phyloP scores from a whole-genome alignment of 306 rosid genomes.

The Gastrolobium villosum region DNA sequence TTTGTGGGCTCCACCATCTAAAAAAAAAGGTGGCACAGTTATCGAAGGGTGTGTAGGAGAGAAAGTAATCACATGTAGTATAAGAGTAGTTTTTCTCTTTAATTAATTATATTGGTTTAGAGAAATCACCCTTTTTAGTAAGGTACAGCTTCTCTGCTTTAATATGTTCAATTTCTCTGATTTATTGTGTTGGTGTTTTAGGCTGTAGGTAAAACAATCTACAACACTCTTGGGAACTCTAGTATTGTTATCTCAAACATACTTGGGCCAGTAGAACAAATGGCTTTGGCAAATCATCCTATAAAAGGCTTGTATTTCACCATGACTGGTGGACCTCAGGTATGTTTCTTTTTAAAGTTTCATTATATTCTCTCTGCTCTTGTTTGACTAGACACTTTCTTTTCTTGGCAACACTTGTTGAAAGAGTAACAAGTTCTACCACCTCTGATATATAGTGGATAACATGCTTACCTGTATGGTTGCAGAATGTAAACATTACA shows the following conservation, averaged over 20 bases:
- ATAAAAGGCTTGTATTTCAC: constrained; percentile 57
- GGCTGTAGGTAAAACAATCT: constrained; percentile 54
- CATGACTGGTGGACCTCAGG: constrained; percentile 61
- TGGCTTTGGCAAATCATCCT: constrained; percentile 58
- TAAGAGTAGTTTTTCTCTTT: no score
- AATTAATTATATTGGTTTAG: no score
- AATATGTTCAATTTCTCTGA: neutral
- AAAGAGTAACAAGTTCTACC: neutral
- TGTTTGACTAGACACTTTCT: neutral
- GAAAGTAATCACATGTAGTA: no score
- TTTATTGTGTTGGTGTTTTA: constrained; percentile 39
- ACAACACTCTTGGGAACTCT: constrained; percentile 46
- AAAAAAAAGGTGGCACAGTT: no score
- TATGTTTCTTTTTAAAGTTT: constrained; percentile 1
- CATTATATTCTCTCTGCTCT: neutral
- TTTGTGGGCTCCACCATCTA: no score
- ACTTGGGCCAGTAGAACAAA: constrained; percentile 62
- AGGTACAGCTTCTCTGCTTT: neutral
- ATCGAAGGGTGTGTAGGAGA: no score
- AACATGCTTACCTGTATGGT: neutral
- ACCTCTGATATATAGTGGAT: neutral
- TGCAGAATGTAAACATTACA: constrained; percentile 58
- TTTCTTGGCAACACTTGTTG: neutral
- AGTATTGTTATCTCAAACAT: constrained; percentile 57
- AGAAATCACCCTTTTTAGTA: neutral